A percentile compares a stretch with the other conserved stretches of the same genome.
Evolutionary conservation across 176 grass and related monocot genomes (phyloP).

Genomic region (Oryza meridionalis): DNA sequence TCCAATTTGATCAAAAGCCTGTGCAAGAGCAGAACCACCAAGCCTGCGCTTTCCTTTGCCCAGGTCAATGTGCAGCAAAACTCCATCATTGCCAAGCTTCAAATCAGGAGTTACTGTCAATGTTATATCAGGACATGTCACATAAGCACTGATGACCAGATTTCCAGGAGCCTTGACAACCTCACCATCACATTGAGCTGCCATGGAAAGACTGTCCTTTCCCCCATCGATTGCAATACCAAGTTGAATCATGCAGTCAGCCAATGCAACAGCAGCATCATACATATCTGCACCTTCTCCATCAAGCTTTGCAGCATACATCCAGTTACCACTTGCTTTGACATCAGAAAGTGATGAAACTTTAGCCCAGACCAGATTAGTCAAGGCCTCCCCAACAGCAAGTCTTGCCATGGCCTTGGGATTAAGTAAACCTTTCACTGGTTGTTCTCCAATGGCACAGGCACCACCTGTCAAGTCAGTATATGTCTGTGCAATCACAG

Average conservation of each 20-base stretch:
- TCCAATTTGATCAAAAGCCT: constrained; percentile 91
- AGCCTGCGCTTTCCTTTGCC: constrained; percentile 67
- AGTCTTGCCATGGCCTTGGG: constrained; percentile 85
- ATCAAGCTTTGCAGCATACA: constrained; percentile 94
- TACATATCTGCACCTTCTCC: constrained; percentile 93
- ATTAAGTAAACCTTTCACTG: constrained; percentile 82
- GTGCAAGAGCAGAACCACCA: constrained; percentile 82
- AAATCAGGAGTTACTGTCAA: constrained; percentile 89
- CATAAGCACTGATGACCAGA: constrained; percentile 87
- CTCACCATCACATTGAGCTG: constrained; percentile 74
- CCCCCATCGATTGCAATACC: constrained; percentile 91
- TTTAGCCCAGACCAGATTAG: constrained; percentile 95
- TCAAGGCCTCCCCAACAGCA: constrained; percentile 86
- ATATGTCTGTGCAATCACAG: constrained; percentile 89
- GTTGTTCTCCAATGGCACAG: constrained; percentile 86
- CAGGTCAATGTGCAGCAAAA: constrained; percentile 89
- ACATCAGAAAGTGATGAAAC: constrained; percentile 78
- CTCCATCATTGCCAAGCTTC: constrained; percentile 71
- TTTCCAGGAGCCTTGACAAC: constrained; percentile 92
- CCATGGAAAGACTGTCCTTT: constrained; percentile 98
- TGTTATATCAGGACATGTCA: constrained; percentile 93
- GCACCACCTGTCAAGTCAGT: constrained; percentile 81
- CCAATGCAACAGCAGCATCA: constrained; percentile 76
- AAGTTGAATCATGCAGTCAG: constrained; percentile 89
- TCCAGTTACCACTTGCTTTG: constrained; percentile 95